A percentile compares a stretch with the other conserved stretches of the same genome.
Conservation (phyloP, 2,329 filamentous ascomycete genomes). For the Ambrosiella beaveri region DNA sequence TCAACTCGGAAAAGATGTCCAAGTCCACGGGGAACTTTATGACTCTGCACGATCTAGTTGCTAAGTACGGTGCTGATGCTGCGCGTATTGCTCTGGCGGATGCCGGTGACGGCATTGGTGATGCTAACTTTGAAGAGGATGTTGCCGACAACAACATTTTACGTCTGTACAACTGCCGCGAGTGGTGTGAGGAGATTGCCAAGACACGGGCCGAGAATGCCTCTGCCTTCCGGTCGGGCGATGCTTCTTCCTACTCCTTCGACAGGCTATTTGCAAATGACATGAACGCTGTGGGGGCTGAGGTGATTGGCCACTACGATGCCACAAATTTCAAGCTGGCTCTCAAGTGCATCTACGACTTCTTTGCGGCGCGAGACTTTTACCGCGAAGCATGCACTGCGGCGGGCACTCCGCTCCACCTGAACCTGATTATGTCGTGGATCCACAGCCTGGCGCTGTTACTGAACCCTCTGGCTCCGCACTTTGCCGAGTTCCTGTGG, state of each 20-base stretch:
- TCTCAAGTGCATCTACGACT: conserved; percentile 71
- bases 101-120: conserved; percentile 81
- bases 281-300: conserved; percentile 64
- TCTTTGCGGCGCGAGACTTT: conserved; percentile 72
- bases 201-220: conserved; percentile 41
- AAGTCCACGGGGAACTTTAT: conserved; percentile 97
- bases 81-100: conserved; percentile 83
- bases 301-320: conserved; percentile 63
- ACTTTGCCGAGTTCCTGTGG: conserved; percentile 93
- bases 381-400: conserved; percentile 71
- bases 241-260: conserved; percentile 57
- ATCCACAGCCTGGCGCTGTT: conserved; percentile 75
- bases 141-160: conserved; percentile 87
- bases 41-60: conserved; percentile 67
- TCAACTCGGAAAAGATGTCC: conserved; percentile 97
- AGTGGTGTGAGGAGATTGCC: conserved; percentile 81
- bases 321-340: conserved; percentile 48
- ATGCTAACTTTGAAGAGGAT: conserved; percentile 93
- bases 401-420: conserved; percentile 72
- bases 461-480: conserved; percentile 69
- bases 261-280: conserved; percentile 89
- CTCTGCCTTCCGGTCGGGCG: conserved; percentile 35
- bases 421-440: conserved; percentile 60
- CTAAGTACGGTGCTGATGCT: conserved; percentile 90
- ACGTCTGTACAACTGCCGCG: conserved; percentile 44